Percentiles rank a stretch among this genome's conserved stretches.
phyloP scores from a whole-genome alignment of 768 basidiomycete genomes.

The Candolleomyces eurysporus region DNA sequence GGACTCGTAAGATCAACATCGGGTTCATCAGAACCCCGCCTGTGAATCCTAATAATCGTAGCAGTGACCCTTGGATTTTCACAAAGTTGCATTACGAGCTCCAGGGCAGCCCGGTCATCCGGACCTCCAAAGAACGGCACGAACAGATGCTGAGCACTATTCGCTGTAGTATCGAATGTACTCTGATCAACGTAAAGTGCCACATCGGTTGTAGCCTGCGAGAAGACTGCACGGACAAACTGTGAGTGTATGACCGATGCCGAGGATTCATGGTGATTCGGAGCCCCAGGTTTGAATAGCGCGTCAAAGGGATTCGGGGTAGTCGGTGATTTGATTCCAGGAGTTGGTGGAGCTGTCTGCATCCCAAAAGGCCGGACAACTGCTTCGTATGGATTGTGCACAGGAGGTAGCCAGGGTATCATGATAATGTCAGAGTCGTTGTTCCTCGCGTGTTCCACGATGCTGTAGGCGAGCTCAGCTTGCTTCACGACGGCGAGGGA shows the following conservation, averaged over 20 bases:
- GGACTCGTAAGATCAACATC: conserved; percentile 2
- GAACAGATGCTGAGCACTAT: conserved; percentile 59
- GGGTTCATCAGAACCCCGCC: conserved; percentile 29
- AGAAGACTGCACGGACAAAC: conserved; percentile 82
- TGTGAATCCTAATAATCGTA: conserved; percentile 68
- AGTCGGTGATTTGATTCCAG: conserved; percentile 18
- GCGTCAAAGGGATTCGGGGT: conserved; percentile 71
- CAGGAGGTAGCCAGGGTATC: conserved; percentile 63
- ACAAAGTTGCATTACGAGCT: conserved; percentile 79
- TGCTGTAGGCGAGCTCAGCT: conserved; percentile 67
- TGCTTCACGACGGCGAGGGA: conserved; percentile 74
- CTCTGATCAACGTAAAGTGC: conserved; percentile 85
- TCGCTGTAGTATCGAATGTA: conserved; percentile 25
- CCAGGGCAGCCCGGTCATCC: conserved; percentile 85
- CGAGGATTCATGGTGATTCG: conserved; percentile 41
- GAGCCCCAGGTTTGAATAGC: conserved; percentile 57
- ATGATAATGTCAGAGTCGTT: conserved; percentile 71
- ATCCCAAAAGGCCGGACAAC: conserved; percentile 10
- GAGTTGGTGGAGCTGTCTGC: conserved; percentile 13
- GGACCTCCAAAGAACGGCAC: conserved; percentile 93
- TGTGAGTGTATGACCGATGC: conserved; percentile 68
- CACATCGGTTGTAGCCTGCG: conserved; percentile 69
- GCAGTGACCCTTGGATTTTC: conserved; percentile 60
- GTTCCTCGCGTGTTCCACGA: conserved; percentile 58
- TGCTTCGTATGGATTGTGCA: conserved; percentile 4